These are phyloP conservation scores for Colletotrichum australisinense DNA, from an alignment of 2,329 filamentous ascomycete species.

Conservation along the genomic window DNA sequence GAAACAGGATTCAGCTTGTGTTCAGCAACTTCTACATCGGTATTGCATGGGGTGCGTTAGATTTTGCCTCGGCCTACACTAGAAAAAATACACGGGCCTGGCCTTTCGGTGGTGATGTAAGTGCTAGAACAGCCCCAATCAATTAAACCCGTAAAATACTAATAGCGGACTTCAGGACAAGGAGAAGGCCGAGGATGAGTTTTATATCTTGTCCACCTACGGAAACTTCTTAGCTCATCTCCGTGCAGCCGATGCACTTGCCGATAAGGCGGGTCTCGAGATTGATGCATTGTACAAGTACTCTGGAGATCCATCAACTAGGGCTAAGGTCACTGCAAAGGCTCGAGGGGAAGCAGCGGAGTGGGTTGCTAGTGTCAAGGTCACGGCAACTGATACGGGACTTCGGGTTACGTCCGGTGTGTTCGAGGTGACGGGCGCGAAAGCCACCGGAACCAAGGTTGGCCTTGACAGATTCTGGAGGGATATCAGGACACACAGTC, in stretches of 20 bases:
- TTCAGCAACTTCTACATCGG: conserved; percentile 75
- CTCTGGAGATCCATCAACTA: conserved; percentile 48
- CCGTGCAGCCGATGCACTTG: conserved; percentile 67
- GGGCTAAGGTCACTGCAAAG: conserved; percentile 58
- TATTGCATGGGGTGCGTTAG: conserved; percentile 69
- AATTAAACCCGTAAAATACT: not conserved
- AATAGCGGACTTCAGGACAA: conserved; percentile 54
- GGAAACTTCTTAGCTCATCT: conserved; percentile 73
- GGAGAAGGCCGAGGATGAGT: conserved; percentile 68
- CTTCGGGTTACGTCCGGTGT: conserved; percentile 69
- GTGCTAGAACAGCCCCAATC: conserved; percentile 15
- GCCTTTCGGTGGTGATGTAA: conserved; percentile 71
- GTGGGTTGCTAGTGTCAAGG: conserved; percentile 71
- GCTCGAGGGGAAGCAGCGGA: conserved; percentile 71
- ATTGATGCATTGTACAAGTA: conserved; percentile 58
- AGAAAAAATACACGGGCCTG: conserved; percentile 67
- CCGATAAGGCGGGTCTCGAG: conserved; percentile 64
- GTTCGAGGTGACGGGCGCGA: conserved; percentile 72
- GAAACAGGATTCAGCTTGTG: conserved; percentile 68
- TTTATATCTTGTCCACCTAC: conserved; percentile 73
- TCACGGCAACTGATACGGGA: conserved; percentile 70
- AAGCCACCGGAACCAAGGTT: conserved; percentile 67
- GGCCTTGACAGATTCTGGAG: conserved; percentile 75
- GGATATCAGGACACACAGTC: conserved; percentile 72
- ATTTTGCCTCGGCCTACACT: conserved; percentile 68